Base-by-base conservation (phyloP, 805 yeast genomes). In the Ogataea glucozyma region DNA sequence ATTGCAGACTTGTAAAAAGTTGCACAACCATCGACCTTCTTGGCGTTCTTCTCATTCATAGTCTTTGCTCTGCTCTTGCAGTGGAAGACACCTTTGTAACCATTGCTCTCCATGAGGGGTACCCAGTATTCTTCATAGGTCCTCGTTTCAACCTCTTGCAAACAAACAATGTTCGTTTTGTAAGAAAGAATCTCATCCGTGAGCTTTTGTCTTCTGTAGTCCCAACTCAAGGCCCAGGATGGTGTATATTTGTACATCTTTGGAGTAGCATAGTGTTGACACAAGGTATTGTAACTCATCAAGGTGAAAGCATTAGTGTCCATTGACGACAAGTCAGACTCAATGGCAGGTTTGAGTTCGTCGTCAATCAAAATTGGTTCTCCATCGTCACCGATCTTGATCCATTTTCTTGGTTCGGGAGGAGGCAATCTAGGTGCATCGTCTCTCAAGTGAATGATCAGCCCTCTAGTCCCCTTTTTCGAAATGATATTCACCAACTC, bases 11-110 rank as follows among this genome's bases (percentile, higher is more conserved):
- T 84, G 71, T 76, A 93, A 61, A 91, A 91, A 1, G 90, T 81
- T n/a, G 97, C 97, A 74, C 99, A 93, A 10, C 99, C 99, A 64
- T 93, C 99, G 35, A 93, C 99, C 57, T 85, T 86, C 64, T 83
- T 84, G 19, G 95, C 82, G 53, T 88, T 96, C 46, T 69, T 71
- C 47, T 81, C 84, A 48, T 73, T 68, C 95, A 88, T 87, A 9
- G 97, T 89, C 66, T 87, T 86, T 1, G 97, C 90, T 61, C 99
- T 78, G 19, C 95, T 85, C 66, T 93, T 93, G 41, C 85, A 85
- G 66, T 83, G 87, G 69, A 88, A 90, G 19, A 79, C 65, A 26
- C 95, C 90, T 52, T 78, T 76, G 67, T 91, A 93, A 6, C 96
- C 96, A 36, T 77, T 70, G 42, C 79, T 75, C 18, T 72, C 72